Conservation (phyloP, 768 basidiomycete genomes). For the Xanthoconium purpureum region DNA sequence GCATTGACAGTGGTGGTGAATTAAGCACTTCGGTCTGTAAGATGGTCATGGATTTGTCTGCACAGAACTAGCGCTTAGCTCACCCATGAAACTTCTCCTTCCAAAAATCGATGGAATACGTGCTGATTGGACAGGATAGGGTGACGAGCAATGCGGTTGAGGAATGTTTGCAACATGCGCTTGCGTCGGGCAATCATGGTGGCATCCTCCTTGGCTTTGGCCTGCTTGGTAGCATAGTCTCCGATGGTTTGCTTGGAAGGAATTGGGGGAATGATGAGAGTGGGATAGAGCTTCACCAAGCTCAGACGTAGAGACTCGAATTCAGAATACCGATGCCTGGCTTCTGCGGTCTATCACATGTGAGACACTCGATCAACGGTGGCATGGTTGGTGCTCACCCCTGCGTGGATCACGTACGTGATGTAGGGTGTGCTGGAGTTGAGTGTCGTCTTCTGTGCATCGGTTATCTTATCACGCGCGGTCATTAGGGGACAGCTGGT, state of each 20-base stretch:
- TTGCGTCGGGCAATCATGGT: conserved; percentile 88
- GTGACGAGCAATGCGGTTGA: conserved; percentile 85
- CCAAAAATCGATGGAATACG: conserved; percentile 93
- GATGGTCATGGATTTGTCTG: conserved; percentile 4
- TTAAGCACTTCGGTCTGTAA: conserved; percentile 84
- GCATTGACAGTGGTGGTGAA: conserved; percentile 83
- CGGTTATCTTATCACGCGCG: conserved; percentile 66
- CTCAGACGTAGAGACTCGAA: conserved; percentile 89
- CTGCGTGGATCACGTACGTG: conserved; percentile 87
- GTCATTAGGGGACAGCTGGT: conserved; percentile 6
- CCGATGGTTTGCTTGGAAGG: conserved; percentile 94
- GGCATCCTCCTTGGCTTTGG: conserved; percentile 94
- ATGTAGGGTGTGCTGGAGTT: conserved; percentile 91
- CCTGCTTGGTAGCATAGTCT: conserved; percentile 96
- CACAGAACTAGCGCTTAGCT: conserved; percentile 21
- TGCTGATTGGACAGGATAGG: conserved; percentile 96
- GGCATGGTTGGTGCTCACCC: conserved; percentile 48
- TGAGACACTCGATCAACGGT: conserved; percentile 1
- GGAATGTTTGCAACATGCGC: conserved; percentile 92
- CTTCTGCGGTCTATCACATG: conserved; percentile 63
- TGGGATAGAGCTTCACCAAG: conserved; percentile 88
- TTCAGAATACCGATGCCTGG: conserved; percentile 92
- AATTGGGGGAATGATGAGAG: conserved; percentile 94
- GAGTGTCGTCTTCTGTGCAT: conserved; percentile 91
- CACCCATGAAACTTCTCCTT: conserved; percentile 96